A percentile compares a stretch with the other conserved stretches of the same genome.
phyloP scores from a whole-genome alignment of 345 rosid genomes.

The Citrus inodora region DNA sequence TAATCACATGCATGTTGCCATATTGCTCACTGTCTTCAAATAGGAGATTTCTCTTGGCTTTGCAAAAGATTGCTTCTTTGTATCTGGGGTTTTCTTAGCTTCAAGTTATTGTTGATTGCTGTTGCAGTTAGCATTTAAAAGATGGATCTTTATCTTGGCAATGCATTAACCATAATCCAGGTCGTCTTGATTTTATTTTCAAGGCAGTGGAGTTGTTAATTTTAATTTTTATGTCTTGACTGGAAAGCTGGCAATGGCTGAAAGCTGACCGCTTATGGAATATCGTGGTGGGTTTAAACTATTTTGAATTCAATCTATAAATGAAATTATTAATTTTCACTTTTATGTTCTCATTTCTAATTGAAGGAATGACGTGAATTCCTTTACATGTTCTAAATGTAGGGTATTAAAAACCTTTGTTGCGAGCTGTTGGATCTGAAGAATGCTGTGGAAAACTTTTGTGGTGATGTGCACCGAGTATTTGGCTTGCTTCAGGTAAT shows the following conservation, averaged over 20 bases:
- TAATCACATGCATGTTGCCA: no score
- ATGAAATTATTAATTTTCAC: not conserved
- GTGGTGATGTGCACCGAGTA: slow-evolving; percentile 75
- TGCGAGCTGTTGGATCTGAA: slow-evolving; percentile 95
- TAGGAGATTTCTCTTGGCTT: no score
- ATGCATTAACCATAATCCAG: no score
- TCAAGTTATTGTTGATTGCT: not conserved
- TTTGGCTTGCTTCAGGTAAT: slow-evolving; percentile 84
- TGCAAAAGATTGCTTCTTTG: not conserved
- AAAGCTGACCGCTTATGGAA: not conserved
- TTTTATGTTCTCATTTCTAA: not conserved
- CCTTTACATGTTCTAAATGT: slow-evolving; percentile 16
- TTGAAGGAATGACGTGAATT: not conserved
- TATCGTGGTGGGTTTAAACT: not conserved
- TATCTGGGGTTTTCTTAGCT: not conserved
- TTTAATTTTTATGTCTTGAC: not conserved
- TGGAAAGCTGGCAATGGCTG: not conserved
- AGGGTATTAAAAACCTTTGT: slow-evolving; percentile 88
- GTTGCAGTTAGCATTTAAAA: not conserved
- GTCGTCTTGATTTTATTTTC: not conserved
- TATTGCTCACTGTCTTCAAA: no score
- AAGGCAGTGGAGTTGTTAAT: not conserved
- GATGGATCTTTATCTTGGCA: not conserved
- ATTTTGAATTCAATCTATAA: not conserved
- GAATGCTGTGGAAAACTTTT: slow-evolving; percentile 85